Evolutionary conservation across 2,329 filamentous ascomycete genomes (phyloP).

Genomic region (Penicillium sp.): DNA sequence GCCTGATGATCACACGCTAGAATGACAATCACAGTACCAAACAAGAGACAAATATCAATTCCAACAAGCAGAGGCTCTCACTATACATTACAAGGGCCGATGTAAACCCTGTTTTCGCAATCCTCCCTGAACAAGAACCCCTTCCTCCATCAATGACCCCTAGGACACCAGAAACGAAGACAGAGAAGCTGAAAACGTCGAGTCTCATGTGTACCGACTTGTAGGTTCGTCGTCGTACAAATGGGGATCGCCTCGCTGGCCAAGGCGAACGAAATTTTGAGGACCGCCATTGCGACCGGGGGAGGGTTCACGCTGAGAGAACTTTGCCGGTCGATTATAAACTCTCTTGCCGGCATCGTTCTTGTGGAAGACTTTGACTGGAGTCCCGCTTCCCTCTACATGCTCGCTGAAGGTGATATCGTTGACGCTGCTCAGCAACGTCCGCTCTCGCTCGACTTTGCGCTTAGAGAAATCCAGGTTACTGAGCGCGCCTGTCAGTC

Average conservation of each 20-base stretch:
- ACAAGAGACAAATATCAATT: too few relatives aligned
- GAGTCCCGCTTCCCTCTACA: conserved; percentile 54
- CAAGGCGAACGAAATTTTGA: conserved; percentile 77
- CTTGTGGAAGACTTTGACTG: conserved; percentile 72
- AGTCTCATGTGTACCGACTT: conserved; percentile 36
- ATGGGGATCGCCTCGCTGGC: conserved; percentile 78
- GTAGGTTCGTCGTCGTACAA: conserved; percentile 65
- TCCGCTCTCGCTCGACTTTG: conserved; percentile 77
- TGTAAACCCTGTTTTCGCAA: too few relatives aligned
- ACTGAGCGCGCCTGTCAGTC: conserved; percentile 80
- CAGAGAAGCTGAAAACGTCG: background rate
- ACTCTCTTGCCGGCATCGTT: conserved; percentile 55
- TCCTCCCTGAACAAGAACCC: too few relatives aligned
- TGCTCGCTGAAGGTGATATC: conserved; percentile 63
- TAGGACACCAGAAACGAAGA: background rate
- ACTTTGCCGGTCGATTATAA: conserved; percentile 42
- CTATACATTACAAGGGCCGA: too few relatives aligned
- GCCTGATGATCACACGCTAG: background rate
- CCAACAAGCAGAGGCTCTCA: too few relatives aligned
- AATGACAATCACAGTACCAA: too few relatives aligned
- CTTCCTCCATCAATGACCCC: too few relatives aligned
- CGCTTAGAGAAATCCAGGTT: conserved; percentile 79
- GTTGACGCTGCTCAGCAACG: conserved; percentile 78
- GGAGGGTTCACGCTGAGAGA: conserved; percentile 52
- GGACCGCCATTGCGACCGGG: conserved; percentile 67